phyloP scores from a whole-genome alignment of 2,329 filamentous ascomycete genomes.

The Chaetomiaceae sp. region DNA sequence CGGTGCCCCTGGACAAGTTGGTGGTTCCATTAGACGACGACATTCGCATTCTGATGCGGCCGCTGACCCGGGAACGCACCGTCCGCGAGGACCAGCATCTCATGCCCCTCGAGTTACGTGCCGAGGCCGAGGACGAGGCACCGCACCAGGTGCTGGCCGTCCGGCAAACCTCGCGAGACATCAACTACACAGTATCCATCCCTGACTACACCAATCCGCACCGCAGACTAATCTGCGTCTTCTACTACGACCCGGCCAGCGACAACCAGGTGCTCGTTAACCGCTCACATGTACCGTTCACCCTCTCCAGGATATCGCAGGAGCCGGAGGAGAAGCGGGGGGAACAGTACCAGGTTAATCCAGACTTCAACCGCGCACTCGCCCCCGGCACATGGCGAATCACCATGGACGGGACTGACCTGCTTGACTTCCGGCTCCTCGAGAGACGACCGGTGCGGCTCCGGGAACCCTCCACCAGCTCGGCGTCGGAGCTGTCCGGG shows the following conservation, averaged over 20 bases:
- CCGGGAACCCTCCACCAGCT: conserved; percentile 29
- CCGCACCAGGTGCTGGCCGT: conserved; percentile 53
- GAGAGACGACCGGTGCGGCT: conserved; percentile 44
- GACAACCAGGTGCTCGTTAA: conserved; percentile 53
- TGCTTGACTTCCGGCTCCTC: conserved; percentile 53
- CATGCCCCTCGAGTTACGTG: conserved; percentile 50
- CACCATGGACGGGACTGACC: conserved; percentile 40
- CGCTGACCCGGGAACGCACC: conserved; percentile 46
- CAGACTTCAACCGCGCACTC: conserved; percentile 40
- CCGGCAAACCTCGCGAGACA: conserved; percentile 53
- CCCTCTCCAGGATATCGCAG: conserved; percentile 41
- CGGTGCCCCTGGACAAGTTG: conserved; percentile 49
- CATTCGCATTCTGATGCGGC: conserved; percentile 52
- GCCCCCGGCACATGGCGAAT: conserved; percentile 54
- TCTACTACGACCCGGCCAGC: conserved; percentile 55
- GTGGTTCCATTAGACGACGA: conserved; percentile 40
- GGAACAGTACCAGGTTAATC: conserved; percentile 33
- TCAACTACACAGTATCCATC: conserved; percentile 54
- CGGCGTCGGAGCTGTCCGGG: conserved; percentile 19
- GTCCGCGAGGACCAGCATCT: conserved; percentile 47
- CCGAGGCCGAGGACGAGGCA: conserved; percentile 47
- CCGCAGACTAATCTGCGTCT: conserved; percentile 49
- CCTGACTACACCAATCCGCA: conserved; percentile 39
- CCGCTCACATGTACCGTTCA: conserved; percentile 48
- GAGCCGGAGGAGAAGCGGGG: conserved; percentile 32